Evolutionary conservation across 495 filamentous ascomycete species (phyloP).

Genomic region (Venustampulla echinocandica): DNA sequence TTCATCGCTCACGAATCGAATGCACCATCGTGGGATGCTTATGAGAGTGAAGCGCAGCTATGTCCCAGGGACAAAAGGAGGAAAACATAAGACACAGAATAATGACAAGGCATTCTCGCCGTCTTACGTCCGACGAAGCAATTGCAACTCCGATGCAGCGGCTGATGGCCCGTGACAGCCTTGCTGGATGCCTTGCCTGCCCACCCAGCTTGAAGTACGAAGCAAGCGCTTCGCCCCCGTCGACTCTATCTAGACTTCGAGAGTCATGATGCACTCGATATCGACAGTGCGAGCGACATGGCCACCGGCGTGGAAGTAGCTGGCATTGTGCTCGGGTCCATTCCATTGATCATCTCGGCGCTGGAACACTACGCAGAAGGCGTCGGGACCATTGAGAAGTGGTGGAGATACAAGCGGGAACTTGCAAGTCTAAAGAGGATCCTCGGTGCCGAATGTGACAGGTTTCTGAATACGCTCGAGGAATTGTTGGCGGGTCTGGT

Average conservation of each 20-base stretch:
- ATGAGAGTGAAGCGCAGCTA: no score
- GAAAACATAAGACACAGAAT: no score
- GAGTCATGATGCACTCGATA: neutral
- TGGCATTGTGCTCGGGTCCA: slow-evolving; percentile 32
- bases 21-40: no score
- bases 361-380: slow-evolving; percentile 31
- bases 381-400: slow-evolving; percentile 21
- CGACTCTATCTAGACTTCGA: no score
- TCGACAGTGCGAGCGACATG: slow-evolving; percentile 25
- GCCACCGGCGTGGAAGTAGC: slow-evolving; percentile 35
- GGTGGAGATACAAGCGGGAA: slow-evolving; percentile 23
- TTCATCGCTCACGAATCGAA: neutral
- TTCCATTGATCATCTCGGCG: slow-evolving; percentile 33
- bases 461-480: slow-evolving; percentile 28
- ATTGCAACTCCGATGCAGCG: no score
- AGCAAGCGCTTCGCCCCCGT: no score
- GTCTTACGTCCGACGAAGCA: no score
- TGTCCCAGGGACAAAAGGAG: no score
- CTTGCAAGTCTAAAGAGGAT: slow-evolving; percentile 26
- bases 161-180: no score
- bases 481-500: slow-evolving; percentile 25
- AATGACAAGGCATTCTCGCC: no score
- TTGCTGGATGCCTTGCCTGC: no score
- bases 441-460: slow-evolving; percentile 26
- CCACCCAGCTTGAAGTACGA: no score